Percentiles rank a stretch among this genome's conserved stretches.
Conservation (phyloP, 2,329 filamentous ascomycete genomes). For the Arthrobotrys sphaeroides region DNA sequence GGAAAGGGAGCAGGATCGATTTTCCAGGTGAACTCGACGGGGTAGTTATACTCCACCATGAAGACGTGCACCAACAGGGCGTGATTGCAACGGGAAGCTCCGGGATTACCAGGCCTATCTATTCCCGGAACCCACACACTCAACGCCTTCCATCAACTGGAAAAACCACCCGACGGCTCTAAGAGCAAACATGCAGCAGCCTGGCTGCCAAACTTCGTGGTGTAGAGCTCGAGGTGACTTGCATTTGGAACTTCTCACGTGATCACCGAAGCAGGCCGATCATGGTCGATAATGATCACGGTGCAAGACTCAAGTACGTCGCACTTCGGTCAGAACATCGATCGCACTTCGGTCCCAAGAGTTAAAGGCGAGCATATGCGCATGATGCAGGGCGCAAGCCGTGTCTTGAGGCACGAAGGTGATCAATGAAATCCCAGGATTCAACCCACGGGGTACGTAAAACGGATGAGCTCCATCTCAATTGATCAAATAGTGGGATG, state of each 20-base stretch:
- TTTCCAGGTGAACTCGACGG: background rate
- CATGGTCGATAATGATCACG: too few relatives aligned
- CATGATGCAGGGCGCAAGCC: background rate
- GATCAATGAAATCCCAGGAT: conserved; percentile 12
- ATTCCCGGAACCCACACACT: background rate
- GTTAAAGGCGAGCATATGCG: background rate
- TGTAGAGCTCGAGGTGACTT: too few relatives aligned
- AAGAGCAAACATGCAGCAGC: conserved; percentile 1
- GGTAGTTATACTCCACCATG: conserved; percentile 8
- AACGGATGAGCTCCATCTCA: background rate
- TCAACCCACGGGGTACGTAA: background rate
- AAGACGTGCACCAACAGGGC: background rate
- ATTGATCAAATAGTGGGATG: conserved; percentile 6
- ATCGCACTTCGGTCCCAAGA: background rate
- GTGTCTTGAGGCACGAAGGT: background rate
- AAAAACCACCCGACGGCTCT: background rate
- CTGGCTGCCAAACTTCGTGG: conserved; percentile 10
- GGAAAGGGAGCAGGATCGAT: background rate
- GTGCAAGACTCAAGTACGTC: background rate
- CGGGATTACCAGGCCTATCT: background rate
- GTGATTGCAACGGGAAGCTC: background rate
- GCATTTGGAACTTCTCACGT: too few relatives aligned
- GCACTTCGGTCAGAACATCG: background rate
- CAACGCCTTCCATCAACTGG: conserved; percentile 2
- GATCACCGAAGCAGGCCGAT: too few relatives aligned